Evolutionary conservation across 495 filamentous ascomycete species (phyloP).

Genomic region (Achaetomiella virescens): DNA sequence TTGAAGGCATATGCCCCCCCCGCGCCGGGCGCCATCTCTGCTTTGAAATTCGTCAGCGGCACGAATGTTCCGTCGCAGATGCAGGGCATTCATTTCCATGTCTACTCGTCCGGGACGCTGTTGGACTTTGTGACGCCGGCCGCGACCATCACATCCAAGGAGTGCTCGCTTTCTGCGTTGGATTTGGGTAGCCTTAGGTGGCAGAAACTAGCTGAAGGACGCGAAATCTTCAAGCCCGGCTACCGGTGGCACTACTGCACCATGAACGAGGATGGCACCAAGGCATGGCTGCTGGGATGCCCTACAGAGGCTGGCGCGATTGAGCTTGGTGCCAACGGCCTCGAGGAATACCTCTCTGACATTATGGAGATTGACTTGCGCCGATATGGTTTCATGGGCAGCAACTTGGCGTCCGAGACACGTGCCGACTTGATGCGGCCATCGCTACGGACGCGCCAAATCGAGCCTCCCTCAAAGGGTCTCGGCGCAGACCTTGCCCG

Average conservation of each 20-base stretch:
- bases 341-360: conserved; percentile 88
- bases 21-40: conserved; percentile 78
- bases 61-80: conserved; percentile 80
- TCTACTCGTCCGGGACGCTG: conserved; percentile 86
- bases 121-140: conserved; percentile 92
- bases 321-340: conserved; percentile 48
- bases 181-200: conserved; percentile 81
- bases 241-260: conserved; percentile 98
- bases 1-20: conserved; percentile 63
- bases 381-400: conserved; percentile 78
- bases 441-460: conserved; percentile 32
- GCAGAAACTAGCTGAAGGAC: conserved; percentile 89
- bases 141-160: conserved; percentile 69
- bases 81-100: conserved; percentile 87
- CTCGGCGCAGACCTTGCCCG: conserved; percentile 75
- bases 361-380: conserved; percentile 85
- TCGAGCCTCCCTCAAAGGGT: conserved; percentile 51
- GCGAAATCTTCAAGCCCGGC: conserved; percentile 78
- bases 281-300: conserved; percentile 93
- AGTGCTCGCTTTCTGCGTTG: conserved; percentile 83
- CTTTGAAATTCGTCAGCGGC: conserved; percentile 81
- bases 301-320: conserved; percentile 55
- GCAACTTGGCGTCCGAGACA: conserved; percentile 58
- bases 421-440: conserved; percentile 51
- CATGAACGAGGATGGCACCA: conserved; percentile 85